These are phyloP conservation scores for Kwoniella botswanensis DNA, from an alignment of 768 basidiomycete genomes.

Conservation along the genomic window DNA sequence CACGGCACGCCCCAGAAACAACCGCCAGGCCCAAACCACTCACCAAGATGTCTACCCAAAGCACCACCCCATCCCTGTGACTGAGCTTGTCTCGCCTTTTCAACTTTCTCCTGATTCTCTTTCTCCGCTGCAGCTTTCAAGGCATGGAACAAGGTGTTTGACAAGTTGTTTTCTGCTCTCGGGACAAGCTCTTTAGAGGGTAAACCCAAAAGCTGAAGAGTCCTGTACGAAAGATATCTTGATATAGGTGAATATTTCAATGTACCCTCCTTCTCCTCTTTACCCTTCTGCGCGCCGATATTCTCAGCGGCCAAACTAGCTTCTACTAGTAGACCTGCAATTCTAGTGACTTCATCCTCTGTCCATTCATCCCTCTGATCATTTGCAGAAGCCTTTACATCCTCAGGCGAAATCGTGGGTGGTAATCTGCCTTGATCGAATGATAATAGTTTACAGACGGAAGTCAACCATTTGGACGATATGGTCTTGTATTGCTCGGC, in stretches of 20 bases:
- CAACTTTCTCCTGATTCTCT: slow-evolving; percentile 47
- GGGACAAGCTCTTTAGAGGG: slow-evolving; percentile 32
- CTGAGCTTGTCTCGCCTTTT: slow-evolving; percentile 49
- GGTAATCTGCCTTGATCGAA: slow-evolving; percentile 38
- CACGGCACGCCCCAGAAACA: too few relatives aligned
- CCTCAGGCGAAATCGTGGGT: slow-evolving; percentile 21
- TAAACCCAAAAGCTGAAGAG: slow-evolving; percentile 43
- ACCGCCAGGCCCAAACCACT: slow-evolving; percentile 2
- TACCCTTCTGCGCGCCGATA: slow-evolving; percentile 8
- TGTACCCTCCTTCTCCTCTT: slow-evolving; percentile 39
- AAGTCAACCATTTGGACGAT: slow-evolving; percentile 36
- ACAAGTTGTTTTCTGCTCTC: slow-evolving; percentile 46
- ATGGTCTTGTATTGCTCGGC: slow-evolving; percentile 30
- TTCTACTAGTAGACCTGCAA: slow-evolving; percentile 44
- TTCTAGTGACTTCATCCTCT: slow-evolving; percentile 26
- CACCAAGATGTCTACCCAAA: slow-evolving; percentile 49
- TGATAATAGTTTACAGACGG: slow-evolving; percentile 43
- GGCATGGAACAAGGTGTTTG: slow-evolving; percentile 47
- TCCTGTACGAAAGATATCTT: slow-evolving; percentile 38
- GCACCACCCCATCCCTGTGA: slow-evolving; percentile 60
- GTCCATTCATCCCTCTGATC: slow-evolving; percentile 42
- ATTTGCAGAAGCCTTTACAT: slow-evolving; percentile 23
- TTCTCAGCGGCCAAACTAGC: slow-evolving; percentile 45
- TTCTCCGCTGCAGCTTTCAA: slow-evolving; percentile 42
- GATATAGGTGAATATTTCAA: slow-evolving; percentile 51